Conservation (phyloP, 495 filamentous ascomycete species). For the Annulohypoxylon maeteangense region DNA sequence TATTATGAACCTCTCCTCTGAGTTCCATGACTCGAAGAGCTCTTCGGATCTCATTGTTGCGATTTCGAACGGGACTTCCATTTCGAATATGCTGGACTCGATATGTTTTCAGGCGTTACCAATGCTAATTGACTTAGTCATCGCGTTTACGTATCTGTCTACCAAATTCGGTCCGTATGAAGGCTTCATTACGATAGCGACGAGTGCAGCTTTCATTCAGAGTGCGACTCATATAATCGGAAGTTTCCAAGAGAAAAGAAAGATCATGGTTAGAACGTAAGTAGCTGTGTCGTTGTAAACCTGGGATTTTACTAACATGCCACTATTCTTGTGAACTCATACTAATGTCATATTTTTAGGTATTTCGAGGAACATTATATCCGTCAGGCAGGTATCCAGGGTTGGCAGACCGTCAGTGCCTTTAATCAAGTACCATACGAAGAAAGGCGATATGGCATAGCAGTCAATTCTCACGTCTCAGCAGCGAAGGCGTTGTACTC, state of each 20-base stretch:
- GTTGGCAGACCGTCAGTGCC: slow-evolving; percentile 75
- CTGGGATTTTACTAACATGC: not conserved
- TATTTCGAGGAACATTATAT: slow-evolving; percentile 68
- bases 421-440: slow-evolving; percentile 79
- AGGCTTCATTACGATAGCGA: slow-evolving; percentile 72
- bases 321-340: not conserved
- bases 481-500: slow-evolving; percentile 54
- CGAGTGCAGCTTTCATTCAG: slow-evolving; percentile 71
- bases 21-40: slow-evolving; percentile 81
- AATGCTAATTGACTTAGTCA: slow-evolving; percentile 74
- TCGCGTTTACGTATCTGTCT: slow-evolving; percentile 76
- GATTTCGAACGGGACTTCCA: slow-evolving; percentile 70
- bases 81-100: slow-evolving; percentile 72
- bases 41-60: slow-evolving; percentile 76
- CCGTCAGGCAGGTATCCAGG: slow-evolving; percentile 70
- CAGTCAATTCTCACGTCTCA: slow-evolving; percentile 56
- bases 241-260: slow-evolving; percentile 52
- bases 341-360: slow-evolving; percentile 34
- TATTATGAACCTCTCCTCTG: slow-evolving; percentile 79
- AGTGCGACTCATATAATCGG: slow-evolving; percentile 65
- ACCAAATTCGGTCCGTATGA: slow-evolving; percentile 78
- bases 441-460: slow-evolving; percentile 66
- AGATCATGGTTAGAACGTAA: slow-evolving; percentile 52
- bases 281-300: slow-evolving; percentile 5
- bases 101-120: slow-evolving; percentile 74